Conservation (phyloP, 495 filamentous ascomycete species). For the Coniosporium apollinis region DNA sequence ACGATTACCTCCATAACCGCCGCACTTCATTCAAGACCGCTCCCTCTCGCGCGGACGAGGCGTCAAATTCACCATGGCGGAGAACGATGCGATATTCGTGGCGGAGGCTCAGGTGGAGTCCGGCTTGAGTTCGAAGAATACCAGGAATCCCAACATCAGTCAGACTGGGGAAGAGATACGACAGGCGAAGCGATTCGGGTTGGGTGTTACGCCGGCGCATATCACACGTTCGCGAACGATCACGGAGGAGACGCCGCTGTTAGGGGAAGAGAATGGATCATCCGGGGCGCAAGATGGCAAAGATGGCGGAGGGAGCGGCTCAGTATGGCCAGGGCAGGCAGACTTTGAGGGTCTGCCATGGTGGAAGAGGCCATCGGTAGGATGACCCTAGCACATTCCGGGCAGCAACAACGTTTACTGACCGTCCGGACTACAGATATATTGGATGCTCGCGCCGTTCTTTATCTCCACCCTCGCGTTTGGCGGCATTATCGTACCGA, state of each 20-base stretch:
- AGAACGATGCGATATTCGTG: constrained; percentile 15
- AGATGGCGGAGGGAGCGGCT: constrained; percentile 4
- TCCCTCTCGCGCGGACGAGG: too few relatives aligned
- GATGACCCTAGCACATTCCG: constrained; percentile 11
- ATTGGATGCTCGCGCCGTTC: constrained; percentile 68
- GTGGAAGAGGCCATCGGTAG: constrained; percentile 58
- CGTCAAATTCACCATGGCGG: too few relatives aligned
- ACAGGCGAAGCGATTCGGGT: not conserved
- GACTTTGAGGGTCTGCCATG: constrained; percentile 51
- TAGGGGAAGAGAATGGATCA: constrained; percentile 15
- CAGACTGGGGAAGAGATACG: not conserved
- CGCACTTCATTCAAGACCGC: too few relatives aligned
- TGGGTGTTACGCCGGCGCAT: constrained; percentile 1
- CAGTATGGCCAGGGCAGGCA: constrained; percentile 27
- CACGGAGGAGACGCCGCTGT: constrained; percentile 4
- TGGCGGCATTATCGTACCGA: constrained; percentile 65
- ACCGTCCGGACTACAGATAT: constrained; percentile 36
- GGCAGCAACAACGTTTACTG: constrained; percentile 1
- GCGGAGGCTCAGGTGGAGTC: constrained; percentile 23
- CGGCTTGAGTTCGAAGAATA: not conserved
- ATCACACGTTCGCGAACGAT: constrained; percentile 3
- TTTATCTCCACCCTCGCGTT: constrained; percentile 65
- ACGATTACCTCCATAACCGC: too few relatives aligned
- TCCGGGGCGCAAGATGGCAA: constrained; percentile 5
- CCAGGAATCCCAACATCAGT: not conserved